phyloP scores from a whole-genome alignment of 2,329 filamentous ascomycete species.

The Colletotrichum spinosum region DNA sequence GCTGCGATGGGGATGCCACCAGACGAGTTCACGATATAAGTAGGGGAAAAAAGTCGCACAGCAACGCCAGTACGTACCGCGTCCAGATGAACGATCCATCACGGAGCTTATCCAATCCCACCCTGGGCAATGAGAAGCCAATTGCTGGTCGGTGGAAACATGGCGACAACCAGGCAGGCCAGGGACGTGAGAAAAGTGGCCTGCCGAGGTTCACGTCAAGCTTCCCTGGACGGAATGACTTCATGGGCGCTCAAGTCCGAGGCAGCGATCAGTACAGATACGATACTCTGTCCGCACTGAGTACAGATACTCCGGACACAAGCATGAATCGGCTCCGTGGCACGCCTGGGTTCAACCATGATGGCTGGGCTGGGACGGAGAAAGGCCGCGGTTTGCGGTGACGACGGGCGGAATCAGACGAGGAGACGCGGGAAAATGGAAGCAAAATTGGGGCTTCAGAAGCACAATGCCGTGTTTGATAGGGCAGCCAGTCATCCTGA shows the following conservation, averaged over 20 bases:
- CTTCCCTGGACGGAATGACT: constrained; percentile 21
- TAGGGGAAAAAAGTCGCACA: constrained; percentile 18
- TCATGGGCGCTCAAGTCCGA: constrained; percentile 33
- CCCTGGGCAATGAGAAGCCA: constrained; percentile 15
- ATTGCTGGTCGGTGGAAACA: constrained; percentile 23
- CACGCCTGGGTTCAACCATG: too few relatives aligned
- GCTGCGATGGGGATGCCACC: constrained; percentile 10
- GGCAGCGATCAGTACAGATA: not conserved
- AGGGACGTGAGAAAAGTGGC: constrained; percentile 24
- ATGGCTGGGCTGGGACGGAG: constrained; percentile 13
- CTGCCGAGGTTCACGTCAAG: constrained; percentile 34
- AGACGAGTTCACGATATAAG: constrained; percentile 28
- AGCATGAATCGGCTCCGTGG: constrained; percentile 24
- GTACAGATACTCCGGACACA: not conserved
- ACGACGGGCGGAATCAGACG: constrained; percentile 15
- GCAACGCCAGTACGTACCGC: constrained; percentile 21
- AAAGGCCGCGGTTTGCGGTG: constrained; percentile 22
- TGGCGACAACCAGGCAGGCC: not conserved
- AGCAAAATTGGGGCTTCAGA: constrained; percentile 11
- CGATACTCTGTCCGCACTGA: not conserved
- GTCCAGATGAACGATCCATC: constrained; percentile 9
- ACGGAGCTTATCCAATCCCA: constrained; percentile 21
- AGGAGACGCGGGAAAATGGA: not conserved
- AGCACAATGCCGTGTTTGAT: constrained; percentile 7
- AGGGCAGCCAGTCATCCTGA: not conserved